phyloP scores from a whole-genome alignment of 1,284 basidiomycete genomes.

The Xerocomus nothofagi region DNA sequence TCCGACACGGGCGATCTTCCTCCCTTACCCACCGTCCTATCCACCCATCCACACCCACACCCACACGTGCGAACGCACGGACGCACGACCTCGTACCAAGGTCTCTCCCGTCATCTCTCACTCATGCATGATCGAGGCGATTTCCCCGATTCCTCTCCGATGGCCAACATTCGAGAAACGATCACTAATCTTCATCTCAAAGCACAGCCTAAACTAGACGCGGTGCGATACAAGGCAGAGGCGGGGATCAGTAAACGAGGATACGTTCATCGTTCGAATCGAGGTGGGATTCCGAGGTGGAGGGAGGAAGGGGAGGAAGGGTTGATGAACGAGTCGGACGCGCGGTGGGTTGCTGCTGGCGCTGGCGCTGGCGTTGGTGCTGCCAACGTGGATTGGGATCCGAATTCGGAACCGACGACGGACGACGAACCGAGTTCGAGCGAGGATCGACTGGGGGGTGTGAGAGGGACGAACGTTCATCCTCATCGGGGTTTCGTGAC shows the following conservation, averaged over 20 bases:
- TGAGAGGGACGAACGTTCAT: slow-evolving; percentile 1
- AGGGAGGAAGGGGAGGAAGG: slow-evolving; percentile 35
- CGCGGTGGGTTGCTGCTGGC: slow-evolving; percentile 22
- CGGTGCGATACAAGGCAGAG: slow-evolving; percentile 69
- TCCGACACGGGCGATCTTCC: slow-evolving; percentile 19
- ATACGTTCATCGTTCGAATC: slow-evolving; percentile 43
- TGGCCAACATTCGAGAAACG: slow-evolving; percentile 47
- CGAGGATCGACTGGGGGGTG: slow-evolving; percentile 18
- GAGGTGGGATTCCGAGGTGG: slow-evolving; percentile 28
- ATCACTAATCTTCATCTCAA: slow-evolving; percentile 48
- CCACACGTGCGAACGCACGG: slow-evolving; percentile 15
- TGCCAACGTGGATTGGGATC: slow-evolving; percentile 27
- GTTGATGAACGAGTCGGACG: slow-evolving; percentile 37
- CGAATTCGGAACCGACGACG: slow-evolving; percentile 24
- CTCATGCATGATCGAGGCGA: slow-evolving; percentile 24
- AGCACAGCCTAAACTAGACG: slow-evolving; percentile 47
- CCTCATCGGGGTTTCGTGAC: slow-evolving; percentile 13
- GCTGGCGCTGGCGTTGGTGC: too few relatives aligned
- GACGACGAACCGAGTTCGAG: slow-evolving; percentile 28
- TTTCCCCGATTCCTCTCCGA: slow-evolving; percentile 27
- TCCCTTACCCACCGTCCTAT: not conserved
- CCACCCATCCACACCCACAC: too few relatives aligned
- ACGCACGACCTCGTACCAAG: slow-evolving; percentile 26
- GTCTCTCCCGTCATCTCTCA: slow-evolving; percentile 42
- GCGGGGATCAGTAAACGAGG: slow-evolving; percentile 61